A percentile compares a stretch with the other conserved stretches of the same genome.
These are phyloP conservation scores for Vicia sativa DNA, from an alignment of 306 rosid species.

Conservation along the genomic window DNA sequence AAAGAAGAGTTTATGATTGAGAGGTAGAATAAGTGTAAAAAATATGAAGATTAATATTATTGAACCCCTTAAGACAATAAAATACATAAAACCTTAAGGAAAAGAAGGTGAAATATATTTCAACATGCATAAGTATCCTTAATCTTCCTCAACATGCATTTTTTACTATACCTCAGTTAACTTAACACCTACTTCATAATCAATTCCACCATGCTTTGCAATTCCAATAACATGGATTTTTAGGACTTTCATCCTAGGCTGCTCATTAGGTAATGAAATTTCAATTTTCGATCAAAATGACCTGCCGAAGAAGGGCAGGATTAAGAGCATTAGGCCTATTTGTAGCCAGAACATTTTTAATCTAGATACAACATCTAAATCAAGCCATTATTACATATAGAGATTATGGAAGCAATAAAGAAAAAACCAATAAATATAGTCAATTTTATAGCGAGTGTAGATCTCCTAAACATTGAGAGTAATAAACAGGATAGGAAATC, in stretches of 20 bases:
- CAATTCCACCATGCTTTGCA: conserved; percentile 35
- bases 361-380: conserved; percentile 20
- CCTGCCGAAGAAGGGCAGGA: conserved; percentile 38
- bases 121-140: not conserved
- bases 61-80: conserved; percentile 32
- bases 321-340: conserved; percentile 36
- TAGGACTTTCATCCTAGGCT: conserved; percentile 37
- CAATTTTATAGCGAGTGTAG: not conserved
- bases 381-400: not conserved
- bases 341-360: conserved; percentile 41
- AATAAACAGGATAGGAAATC: not conserved
- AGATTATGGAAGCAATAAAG: not conserved
- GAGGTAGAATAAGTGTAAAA: conserved; percentile 25
- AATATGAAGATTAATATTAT: conserved; percentile 39
- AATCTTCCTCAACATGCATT: conserved; percentile 14
- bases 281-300: conserved; percentile 29
- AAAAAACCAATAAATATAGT: not conserved
- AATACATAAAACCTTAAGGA: not conserved
- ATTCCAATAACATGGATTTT: conserved; percentile 32
- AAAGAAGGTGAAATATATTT: conserved; percentile 3
- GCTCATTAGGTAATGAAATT: conserved; percentile 34
- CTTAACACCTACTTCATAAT: conserved; percentile 34
- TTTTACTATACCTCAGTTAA: conserved; percentile 30
- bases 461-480: not conserved
- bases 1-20: too few species aligned